A percentile compares a stretch with the other conserved stretches of the same genome.
Conservation (phyloP, 2,329 filamentous ascomycete genomes). For the Apiospora aurea region DNA sequence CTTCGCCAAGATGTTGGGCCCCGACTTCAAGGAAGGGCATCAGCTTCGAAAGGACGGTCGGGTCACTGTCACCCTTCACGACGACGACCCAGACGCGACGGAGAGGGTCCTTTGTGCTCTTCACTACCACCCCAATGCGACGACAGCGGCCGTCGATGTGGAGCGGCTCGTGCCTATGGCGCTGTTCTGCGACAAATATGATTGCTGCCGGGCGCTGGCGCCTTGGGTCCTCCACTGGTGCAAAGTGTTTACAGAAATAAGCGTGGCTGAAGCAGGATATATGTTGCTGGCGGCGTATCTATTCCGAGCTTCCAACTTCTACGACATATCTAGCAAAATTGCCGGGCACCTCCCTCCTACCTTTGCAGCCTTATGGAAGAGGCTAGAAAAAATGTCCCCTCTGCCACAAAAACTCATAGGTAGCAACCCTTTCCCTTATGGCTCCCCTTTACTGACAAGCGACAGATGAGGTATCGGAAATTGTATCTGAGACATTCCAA, state of each 20-base stretch:
- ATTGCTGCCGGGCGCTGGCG: not conserved
- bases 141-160: not conserved
- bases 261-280: not conserved
- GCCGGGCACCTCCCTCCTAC: not conserved
- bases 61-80: not conserved
- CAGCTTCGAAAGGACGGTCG: not conserved
- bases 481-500: not conserved
- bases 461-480: not conserved
- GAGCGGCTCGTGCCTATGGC: not conserved
- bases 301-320: not conserved
- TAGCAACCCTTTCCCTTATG: not conserved
- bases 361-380: not conserved
- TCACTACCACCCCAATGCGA: not conserved
- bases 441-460: not conserved
- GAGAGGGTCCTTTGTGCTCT: not conserved
- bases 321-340: not conserved
- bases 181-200: not conserved
- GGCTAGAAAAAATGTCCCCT: not conserved
- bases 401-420: not conserved
- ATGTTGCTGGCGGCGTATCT: not conserved
- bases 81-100: not conserved
- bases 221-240: not conserved
- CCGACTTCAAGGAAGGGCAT: not conserved
- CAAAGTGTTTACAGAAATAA: rapidly evolving
- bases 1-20: not conserved